Percentiles rank a stretch among this genome's conserved stretches.
Evolutionary conservation across 257 asterid genomes (phyloP).

Genomic region (Linderniella brevidens): DNA sequence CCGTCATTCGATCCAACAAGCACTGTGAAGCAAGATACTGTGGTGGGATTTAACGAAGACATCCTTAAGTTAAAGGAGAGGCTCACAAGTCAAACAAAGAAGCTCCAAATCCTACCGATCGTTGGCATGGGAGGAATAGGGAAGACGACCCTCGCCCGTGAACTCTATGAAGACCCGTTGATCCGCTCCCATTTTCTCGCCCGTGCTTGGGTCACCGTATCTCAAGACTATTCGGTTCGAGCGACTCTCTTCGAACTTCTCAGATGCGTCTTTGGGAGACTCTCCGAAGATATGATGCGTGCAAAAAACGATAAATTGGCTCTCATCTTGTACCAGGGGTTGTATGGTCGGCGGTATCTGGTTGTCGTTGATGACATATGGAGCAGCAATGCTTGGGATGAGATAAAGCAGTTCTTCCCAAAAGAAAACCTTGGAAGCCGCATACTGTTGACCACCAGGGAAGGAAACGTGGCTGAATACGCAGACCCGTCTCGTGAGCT

Average conservation of each 20-base stretch:
- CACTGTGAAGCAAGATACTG: not conserved
- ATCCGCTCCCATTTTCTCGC: slow-evolving; percentile 15
- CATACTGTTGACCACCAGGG: slow-evolving; percentile 21
- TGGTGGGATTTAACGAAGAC: slow-evolving; percentile 8
- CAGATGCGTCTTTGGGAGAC: slow-evolving; percentile 8
- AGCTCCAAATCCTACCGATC: slow-evolving; percentile 9
- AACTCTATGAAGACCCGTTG: slow-evolving; percentile 16
- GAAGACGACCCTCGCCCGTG: slow-evolving; percentile 21
- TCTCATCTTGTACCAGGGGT: slow-evolving; percentile 12
- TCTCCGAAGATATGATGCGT: slow-evolving; percentile 7
- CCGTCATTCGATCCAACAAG: no score
- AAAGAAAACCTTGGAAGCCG: slow-evolving; percentile 22
- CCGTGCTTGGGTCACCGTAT: slow-evolving; percentile 21
- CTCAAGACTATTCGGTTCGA: slow-evolving; percentile 14
- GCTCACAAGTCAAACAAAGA: not conserved
- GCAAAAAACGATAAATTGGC: slow-evolving; percentile 13
- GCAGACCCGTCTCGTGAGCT: slow-evolving; percentile 10
- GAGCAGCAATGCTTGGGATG: slow-evolving; percentile 14
- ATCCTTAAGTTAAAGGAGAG: not conserved
- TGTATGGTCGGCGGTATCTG: slow-evolving; percentile 20
- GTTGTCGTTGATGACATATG: slow-evolving; percentile 25
- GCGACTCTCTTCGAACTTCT: slow-evolving; percentile 13
- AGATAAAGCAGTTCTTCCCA: slow-evolving; percentile 19
- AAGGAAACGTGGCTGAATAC: slow-evolving; percentile 11
- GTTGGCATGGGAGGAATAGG: slow-evolving; percentile 24